Conservation (phyloP, 2,329 filamentous ascomycete genomes). For the Penicillium sp. region DNA sequence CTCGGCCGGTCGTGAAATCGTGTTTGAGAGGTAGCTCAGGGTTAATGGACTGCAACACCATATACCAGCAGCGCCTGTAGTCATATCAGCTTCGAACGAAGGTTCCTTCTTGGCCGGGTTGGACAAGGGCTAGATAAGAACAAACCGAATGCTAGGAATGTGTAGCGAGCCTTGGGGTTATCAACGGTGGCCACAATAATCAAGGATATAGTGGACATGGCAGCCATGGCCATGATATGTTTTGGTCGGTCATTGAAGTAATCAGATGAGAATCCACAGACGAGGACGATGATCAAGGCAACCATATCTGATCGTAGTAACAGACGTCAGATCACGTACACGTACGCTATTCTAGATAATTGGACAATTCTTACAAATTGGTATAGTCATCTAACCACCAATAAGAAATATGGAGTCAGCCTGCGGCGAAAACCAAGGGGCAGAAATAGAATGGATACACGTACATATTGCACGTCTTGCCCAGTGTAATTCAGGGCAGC, state of each 20-base stretch:
- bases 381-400: too few species aligned
- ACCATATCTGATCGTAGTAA: neutral
- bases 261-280: neutral
- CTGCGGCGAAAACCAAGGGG: too few species aligned
- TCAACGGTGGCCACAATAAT: neutral
- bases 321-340: neutral
- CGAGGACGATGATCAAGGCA: neutral
- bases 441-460: neutral
- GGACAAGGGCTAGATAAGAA: neutral
- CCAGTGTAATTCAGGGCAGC: neutral
- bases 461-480: neutral
- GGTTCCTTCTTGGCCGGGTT: neutral
- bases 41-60: neutral
- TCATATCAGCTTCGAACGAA: neutral
- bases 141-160: neutral
- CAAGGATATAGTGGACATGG: neutral
- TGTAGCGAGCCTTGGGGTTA: neutral
- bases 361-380: too few species aligned
- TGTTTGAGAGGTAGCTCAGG: neutral
- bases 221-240: neutral
- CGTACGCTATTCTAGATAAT: too few species aligned
- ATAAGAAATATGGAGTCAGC: too few species aligned
- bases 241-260: neutral
- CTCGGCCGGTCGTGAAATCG: neutral
- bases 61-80: neutral